phyloP scores from a whole-genome alignment of 331 rosid genomes.

The Quercus phellos region DNA sequence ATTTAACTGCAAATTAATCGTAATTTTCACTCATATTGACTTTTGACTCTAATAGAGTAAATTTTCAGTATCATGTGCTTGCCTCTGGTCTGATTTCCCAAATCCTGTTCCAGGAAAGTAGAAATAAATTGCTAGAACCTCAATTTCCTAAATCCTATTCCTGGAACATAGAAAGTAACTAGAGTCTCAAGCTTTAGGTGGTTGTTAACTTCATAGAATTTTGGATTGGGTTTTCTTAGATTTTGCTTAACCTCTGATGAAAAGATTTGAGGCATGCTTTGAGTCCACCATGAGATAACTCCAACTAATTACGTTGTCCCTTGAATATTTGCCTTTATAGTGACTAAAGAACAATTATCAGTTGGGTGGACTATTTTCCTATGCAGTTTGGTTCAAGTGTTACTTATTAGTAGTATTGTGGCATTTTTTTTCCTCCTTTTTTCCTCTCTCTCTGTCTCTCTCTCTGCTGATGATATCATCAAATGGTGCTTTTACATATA shows the following conservation, averaged over 20 bases:
- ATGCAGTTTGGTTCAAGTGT: neutral
- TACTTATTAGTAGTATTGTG: neutral
- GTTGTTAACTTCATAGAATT: neutral
- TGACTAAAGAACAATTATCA: neutral
- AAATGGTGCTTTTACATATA: conserved; percentile 31
- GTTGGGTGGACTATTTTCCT: neutral
- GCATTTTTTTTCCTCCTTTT: too few relatives aligned
- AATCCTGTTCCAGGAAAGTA: neutral
- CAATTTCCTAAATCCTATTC: too few relatives aligned
- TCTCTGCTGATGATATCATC: conserved; percentile 37
- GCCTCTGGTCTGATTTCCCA: neutral
- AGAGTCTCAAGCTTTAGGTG: neutral
- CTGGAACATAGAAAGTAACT: too few relatives aligned
- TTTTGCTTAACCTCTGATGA: too few relatives aligned
- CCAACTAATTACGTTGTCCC: neutral
- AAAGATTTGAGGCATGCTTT: neutral
- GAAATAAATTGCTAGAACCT: neutral
- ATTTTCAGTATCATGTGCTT: neutral
- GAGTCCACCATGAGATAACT: neutral
- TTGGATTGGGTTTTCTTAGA: too few relatives aligned
- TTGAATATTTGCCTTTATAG: neutral
- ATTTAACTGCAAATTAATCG: neutral
- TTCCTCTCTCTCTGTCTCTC: neutral
- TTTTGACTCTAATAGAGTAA: neutral
- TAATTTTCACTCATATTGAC: neutral